Percentiles rank a stretch among this genome's conserved stretches.
phyloP scores from a whole-genome alignment of 345 rosid genomes.

The Psidium friedrichsthalianum region DNA sequence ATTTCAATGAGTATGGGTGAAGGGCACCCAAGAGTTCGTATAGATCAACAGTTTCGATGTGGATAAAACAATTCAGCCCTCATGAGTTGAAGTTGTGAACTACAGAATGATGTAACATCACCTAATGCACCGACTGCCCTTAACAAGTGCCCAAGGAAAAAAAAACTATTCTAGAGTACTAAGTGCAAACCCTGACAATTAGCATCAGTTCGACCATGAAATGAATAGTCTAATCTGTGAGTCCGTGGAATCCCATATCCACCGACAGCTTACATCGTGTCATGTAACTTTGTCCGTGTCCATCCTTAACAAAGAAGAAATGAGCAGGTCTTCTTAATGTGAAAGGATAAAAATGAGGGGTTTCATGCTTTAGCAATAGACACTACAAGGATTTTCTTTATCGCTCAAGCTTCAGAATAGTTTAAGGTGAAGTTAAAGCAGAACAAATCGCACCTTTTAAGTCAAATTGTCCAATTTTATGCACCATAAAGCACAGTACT shows the following conservation, averaged over 20 bases:
- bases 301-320: neutral
- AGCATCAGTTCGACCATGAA: neutral
- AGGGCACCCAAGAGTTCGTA: neutral
- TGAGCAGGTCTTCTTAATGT: neutral
- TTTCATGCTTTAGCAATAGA: neutral
- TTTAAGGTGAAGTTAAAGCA: neutral
- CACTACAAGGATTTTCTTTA: neutral
- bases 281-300: neutral
- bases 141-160: neutral
- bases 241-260: neutral
- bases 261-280: neutral
- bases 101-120: neutral
- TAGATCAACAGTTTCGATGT: neutral
- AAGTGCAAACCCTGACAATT: rapidly evolving
- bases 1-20: neutral
- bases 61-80: neutral
- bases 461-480: neutral
- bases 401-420: neutral
- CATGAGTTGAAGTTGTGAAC: neutral
- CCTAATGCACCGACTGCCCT: neutral
- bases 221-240: neutral
- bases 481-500: neutral
- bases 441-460: neutral
- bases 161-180: neutral
- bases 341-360: neutral